Percentiles rank a stretch among this genome's conserved stretches.
Evolutionary conservation across 2,329 filamentous ascomycete species (phyloP).

Genomic region (Xylaria arbuscula): DNA sequence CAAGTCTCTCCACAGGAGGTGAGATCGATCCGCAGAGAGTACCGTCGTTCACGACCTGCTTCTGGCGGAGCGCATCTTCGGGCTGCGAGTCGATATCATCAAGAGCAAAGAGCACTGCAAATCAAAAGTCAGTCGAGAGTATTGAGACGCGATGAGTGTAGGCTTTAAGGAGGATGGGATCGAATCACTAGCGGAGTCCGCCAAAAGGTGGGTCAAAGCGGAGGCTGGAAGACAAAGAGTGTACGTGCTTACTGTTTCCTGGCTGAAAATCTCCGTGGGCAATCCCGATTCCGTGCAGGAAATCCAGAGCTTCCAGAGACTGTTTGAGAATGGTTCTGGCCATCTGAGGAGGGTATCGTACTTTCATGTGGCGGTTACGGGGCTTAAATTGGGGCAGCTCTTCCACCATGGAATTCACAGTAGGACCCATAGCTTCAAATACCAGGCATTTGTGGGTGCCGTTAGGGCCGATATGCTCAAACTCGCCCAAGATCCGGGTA

Average conservation of each 20-base stretch:
- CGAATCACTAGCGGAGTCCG: too few relatives aligned
- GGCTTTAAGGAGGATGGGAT: too few relatives aligned
- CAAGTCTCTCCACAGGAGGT: slow-evolving; percentile 44
- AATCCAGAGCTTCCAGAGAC: slow-evolving; percentile 51
- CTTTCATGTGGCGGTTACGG: slow-evolving; percentile 5
- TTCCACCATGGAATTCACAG: slow-evolving; percentile 52
- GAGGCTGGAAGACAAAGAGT: background rate
- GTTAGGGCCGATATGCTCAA: slow-evolving; percentile 56
- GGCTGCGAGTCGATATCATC: slow-evolving; percentile 43
- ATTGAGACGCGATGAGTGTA: too few relatives aligned
- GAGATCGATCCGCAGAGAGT: slow-evolving; percentile 44
- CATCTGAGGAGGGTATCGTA: slow-evolving; percentile 54
- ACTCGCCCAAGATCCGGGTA: slow-evolving; percentile 52
- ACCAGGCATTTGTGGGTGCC: slow-evolving; percentile 58
- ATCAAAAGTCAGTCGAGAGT: too few relatives aligned
- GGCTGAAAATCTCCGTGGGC: slow-evolving; percentile 56
- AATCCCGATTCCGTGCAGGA: slow-evolving; percentile 51
- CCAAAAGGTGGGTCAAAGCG: too few relatives aligned
- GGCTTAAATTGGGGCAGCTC: slow-evolving; percentile 50
- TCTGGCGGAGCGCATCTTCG: slow-evolving; percentile 44
- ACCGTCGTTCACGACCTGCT: slow-evolving; percentile 35
- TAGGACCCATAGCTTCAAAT: slow-evolving; percentile 54
- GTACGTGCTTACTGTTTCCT: slow-evolving; percentile 45
- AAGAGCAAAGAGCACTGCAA: slow-evolving; percentile 50
- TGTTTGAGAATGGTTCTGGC: slow-evolving; percentile 56